Evolutionary conservation across 306 rosid species (phyloP), one percentile per base, ranked within the genome.

Genomic region (Vachellia pachyceras): DNA sequence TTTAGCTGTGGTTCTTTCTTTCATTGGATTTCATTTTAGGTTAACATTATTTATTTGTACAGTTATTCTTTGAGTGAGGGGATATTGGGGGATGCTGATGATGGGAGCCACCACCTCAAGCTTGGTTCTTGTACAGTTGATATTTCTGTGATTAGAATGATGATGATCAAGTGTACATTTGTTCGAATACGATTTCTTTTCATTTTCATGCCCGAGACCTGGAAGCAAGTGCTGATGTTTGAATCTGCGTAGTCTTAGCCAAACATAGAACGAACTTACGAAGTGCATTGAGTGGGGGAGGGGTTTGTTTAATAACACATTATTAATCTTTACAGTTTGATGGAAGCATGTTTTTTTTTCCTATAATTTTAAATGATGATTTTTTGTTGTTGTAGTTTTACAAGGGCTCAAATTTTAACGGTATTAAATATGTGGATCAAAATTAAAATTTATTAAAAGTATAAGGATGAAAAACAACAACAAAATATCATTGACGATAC

Each of bases 11-110:
- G 84, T 78, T 80, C 73, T 77, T 64, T 40, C 76, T 77, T 64
- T 40, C 25, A 54, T 54, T 78, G 13, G 80, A 66, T 78, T 54
- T 72, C 83, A 15, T 69, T 77, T 50, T 78, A 71, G 75, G 72
- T 81, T 79, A 73, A 79, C 82, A 86, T 87, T 71, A 89, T 89
- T 90, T 82, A 84, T 88, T 90, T 89, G 98, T 94, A 91, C 90
- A 91, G 91, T 82, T 81, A 94, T 94, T 94, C 92, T 89, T 90
- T 88, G 89, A 83, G 83, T 88, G 92, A 65, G 81, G 90, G 88
- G 82, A 81, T 44, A 69, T 82, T 83, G 90, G 91, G 87, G 40
- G 88, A 83, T 77, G 91, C 83, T 72, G 58, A 65, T 75, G 52
- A 69, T 75, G 77, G 74, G 54, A 69, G 52, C 35, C n/a, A 79